Base-by-base conservation (phyloP, 345 rosid species). In the Syzygium jambos region DNA sequence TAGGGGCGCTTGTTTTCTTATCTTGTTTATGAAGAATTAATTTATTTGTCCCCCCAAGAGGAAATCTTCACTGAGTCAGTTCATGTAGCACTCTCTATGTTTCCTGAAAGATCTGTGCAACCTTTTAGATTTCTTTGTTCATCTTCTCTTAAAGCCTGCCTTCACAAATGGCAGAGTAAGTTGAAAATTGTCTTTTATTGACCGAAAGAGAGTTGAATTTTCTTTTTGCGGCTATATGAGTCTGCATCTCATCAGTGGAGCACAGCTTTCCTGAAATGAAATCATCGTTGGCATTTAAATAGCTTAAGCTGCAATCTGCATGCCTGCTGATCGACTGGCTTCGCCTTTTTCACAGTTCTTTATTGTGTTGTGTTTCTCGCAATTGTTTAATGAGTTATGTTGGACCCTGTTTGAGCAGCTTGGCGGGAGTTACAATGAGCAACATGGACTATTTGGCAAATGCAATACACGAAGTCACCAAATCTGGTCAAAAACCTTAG, bases 381-480 rank as follows among this genome's bases (percentile, higher is more conserved):
- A 61, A n/a, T 61, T n/a, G 73, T 61, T n/a, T 61, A 17, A 61
- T 61, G 73, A 61, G 73, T 61, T n/a, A 61, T 14, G 38, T n/a
- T 61, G 73, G 73, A 14, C 73, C 38, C 19, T 61, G 73, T 61
- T 38, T 73, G 27, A 38, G 41, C 98, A 97, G 99, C 88, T 95
- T 97, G 99, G 98, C 98, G 1, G 98, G 99, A 41, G 93, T 97
- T 54, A 97, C 98, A 1, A 93, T 95, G 10, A 95, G 97, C 68
- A 97, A 95, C 68, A 94, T 97, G 14, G 94, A 91, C 86, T 96
- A 94, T 92, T 91, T 97, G 91, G 98, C 98, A 21, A 95, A 93
- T 86, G 99, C 98, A 29, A 95, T 97, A 86, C 95, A 95, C 88
- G 94, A 94, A 92, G 97, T 95, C 87, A 91, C 97, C 88, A 94